These are phyloP conservation scores for Camelina sativa DNA, from an alignment of 345 rosid species.

Conservation along the genomic window DNA sequence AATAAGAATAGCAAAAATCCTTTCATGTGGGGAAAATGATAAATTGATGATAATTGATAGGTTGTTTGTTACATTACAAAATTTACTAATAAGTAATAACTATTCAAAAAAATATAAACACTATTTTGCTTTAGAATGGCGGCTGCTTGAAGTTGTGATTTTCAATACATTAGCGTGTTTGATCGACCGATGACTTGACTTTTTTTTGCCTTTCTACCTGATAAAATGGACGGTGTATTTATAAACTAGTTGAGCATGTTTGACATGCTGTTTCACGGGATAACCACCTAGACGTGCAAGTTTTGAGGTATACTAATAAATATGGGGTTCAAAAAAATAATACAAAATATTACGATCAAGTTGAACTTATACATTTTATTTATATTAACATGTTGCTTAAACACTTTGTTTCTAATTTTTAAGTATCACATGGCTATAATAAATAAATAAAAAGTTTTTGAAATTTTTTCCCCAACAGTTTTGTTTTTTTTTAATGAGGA, in stretches of 20 bases:
- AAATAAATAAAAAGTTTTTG: neutral
- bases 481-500: too few relatives aligned
- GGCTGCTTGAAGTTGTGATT: conserved; percentile 2
- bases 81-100: neutral
- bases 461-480: too few relatives aligned
- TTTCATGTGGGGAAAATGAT: neutral
- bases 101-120: neutral
- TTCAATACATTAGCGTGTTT: neutral
- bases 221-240: neutral
- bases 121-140: neutral
- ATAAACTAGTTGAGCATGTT: neutral
- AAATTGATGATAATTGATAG: neutral
- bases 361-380: neutral
- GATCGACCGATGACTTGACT: neutral
- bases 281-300: neutral
- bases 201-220: neutral
- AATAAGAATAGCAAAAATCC: neutral
- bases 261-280: neutral
- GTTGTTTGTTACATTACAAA: neutral
- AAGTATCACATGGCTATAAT: neutral
- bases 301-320: neutral
- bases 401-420: neutral
- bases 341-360: too few relatives aligned
- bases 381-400: neutral
- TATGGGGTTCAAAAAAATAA: neutral